Conservation (phyloP, 1,139 yeast genomes). For the Maudiozyma humilis region DNA sequence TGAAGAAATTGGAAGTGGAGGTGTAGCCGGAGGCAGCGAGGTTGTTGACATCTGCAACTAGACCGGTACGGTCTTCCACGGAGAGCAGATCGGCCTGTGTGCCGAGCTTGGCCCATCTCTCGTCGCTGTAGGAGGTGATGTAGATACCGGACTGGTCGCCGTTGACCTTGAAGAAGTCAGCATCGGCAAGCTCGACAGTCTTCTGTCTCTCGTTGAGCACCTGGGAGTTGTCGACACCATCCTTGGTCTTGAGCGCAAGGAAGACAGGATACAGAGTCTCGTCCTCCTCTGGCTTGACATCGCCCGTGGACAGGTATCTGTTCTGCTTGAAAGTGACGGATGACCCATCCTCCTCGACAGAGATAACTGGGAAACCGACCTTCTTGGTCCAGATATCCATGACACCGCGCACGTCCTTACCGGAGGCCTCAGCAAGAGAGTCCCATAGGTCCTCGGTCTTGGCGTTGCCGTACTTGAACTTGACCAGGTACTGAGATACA, state of each 20-base stretch:
- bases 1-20: slow-evolving; percentile 55
- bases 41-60: slow-evolving; percentile 74
- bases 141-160: slow-evolving; percentile 79
- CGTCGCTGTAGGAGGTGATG: slow-evolving; percentile 68
- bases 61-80: slow-evolving; percentile 78
- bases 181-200: slow-evolving; percentile 38
- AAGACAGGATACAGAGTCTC: slow-evolving; percentile 73
- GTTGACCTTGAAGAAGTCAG: slow-evolving; percentile 61
- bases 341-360: slow-evolving; percentile 44
- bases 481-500: slow-evolving; percentile 62
- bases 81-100: slow-evolving; percentile 65
- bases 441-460: slow-evolving; percentile 75
- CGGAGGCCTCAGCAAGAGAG: slow-evolving; percentile 63
- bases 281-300: slow-evolving; percentile 65
- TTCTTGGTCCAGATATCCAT: slow-evolving; percentile 80
- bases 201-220: slow-evolving; percentile 50
- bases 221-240: slow-evolving; percentile 56
- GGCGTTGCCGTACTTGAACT: slow-evolving; percentile 69
- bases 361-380: slow-evolving; percentile 76
- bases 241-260: slow-evolving; percentile 62
- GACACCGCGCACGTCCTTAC: slow-evolving; percentile 59
- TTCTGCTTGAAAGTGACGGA: slow-evolving; percentile 54
- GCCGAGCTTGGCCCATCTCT: slow-evolving; percentile 69
- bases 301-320: slow-evolving; percentile 73
- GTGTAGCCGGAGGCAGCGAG: slow-evolving; percentile 67